A percentile compares a stretch with the other conserved stretches of the same genome.
phyloP scores from a whole-genome alignment of 2,329 filamentous ascomycete species.

The Aspergillus sclerotialis region DNA sequence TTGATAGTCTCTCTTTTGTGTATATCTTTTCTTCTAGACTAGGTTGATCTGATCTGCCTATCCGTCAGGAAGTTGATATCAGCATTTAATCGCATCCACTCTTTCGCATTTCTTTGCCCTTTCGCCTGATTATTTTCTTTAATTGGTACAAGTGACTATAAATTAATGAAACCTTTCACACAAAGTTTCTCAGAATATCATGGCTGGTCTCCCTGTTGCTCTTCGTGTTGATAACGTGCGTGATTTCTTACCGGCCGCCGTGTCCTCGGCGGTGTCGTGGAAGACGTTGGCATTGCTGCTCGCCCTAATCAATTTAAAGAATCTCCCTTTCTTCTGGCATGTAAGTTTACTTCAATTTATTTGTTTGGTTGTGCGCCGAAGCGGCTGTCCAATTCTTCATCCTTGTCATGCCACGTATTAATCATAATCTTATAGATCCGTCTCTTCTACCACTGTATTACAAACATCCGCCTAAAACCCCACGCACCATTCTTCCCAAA shows the following conservation, averaged over 20 bases:
- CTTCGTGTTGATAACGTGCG: slow-evolving; percentile 16
- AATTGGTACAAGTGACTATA: background rate
- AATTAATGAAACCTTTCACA: background rate
- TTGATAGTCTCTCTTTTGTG: background rate
- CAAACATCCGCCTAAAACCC: slow-evolving; percentile 47
- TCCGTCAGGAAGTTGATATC: background rate
- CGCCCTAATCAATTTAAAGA: slow-evolving; percentile 31
- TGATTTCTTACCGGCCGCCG: slow-evolving; percentile 12
- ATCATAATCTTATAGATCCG: slow-evolving; percentile 43
- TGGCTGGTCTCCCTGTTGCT: slow-evolving; percentile 7
- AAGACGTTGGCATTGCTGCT: slow-evolving; percentile 29
- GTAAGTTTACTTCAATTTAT: slow-evolving; percentile 25
- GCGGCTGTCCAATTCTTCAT: background rate
- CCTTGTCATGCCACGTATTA: background rate
- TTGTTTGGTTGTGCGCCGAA: no score
- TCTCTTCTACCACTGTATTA: slow-evolving; percentile 51
- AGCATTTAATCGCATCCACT: background rate
- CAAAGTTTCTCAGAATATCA: background rate
- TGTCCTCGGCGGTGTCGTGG: slow-evolving; percentile 24
- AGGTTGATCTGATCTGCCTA: background rate
- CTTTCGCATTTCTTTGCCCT: background rate
- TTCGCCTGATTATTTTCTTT: no score
- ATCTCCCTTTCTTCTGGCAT: slow-evolving; percentile 33
- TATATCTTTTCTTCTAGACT: background rate
- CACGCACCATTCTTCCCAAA: slow-evolving; percentile 40